Base-by-base conservation (phyloP, 768 basidiomycete genomes). In the Termitomyces sp. region DNA sequence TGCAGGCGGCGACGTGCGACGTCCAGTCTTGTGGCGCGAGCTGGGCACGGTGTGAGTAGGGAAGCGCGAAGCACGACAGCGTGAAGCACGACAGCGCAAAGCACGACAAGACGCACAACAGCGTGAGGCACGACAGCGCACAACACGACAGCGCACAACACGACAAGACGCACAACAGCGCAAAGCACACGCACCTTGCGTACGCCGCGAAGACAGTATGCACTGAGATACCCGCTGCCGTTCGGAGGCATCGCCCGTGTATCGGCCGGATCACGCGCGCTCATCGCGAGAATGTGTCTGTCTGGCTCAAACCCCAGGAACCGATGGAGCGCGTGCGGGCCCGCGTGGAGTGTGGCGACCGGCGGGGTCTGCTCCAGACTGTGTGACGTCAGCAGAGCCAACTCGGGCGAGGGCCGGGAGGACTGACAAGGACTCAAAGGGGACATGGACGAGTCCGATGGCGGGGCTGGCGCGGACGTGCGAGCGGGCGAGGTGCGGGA, bases 361-460 rank as follows among this genome's bases (percentile, higher is more conserved):
- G 91, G 90, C 0, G 88, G 85, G 0, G 59, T 71, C 43, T 79
- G 80, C 60, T 91, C 89, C 42, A 93, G 66, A 68, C 91, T 79
- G n/a, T n/a, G n/a, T n/a, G n/a, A n/a, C n/a, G n/a, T n/a, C n/a
- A n/a, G n/a, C n/a, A n/a, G n/a, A n/a, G n/a, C n/a, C n/a, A n/a
- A n/a, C n/a, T n/a, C n/a, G n/a, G n/a, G n/a, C n/a, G n/a, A n/a
- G n/a, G n/a, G n/a, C n/a, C n/a, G n/a, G n/a, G n/a, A n/a, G n/a
- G n/a, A 78, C 85, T 80, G 70, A 92, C 91, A 92, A 93, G 19
- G 84, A 79, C 70, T 93, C 91, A 64, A 91, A 92, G 0, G 90
- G 83, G 0, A 91, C 71, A 58, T 88, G 79, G 0, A 88, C 68
- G 81, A 87, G 89, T 56, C 68, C 76, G 32, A 89, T 78, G 1